Base-by-base conservation (phyloP, 106 monocot species). In the Iris macrosiphon region DNA sequence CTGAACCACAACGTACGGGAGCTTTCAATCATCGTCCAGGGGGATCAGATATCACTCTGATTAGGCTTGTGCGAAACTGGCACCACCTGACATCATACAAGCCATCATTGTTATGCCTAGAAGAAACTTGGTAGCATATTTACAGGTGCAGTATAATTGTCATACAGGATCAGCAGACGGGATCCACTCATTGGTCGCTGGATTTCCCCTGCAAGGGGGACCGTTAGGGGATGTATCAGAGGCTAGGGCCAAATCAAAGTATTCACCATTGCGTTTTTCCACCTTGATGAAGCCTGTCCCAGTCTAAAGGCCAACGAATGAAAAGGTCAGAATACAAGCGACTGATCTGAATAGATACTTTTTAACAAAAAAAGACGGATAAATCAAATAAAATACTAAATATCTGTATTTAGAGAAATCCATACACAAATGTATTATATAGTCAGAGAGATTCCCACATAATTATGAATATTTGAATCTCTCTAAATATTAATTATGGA, bases 131-230 rank as follows among this genome's bases (percentile, higher is more conserved):
- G 34, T 10, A 35, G 4, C 34, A 10, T 35, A 35, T 35, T 1
- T 44, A 2, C 4, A 19, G 18, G 2, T 7, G 17, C 5, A 1
- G 18, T 44, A 49, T 1, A 4, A 6, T 14, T 2, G 0, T n/a
- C 57, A n/a, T 65, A 87, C 85, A 40, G 27, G 64, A 26, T 78
- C 82, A 42, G 82, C 19, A 22, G 88, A 80, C 18, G 88, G 88
- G 21, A 83, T 79, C 89, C 89, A 90, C 43, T 89, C 89, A 37
- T 89, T 89, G 46, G 80, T 84, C 1, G 89, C 89, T 7, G 89
- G 89, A 35, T 89, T 89, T 45, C 84, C 75, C 55, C 29, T 77
- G 66, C 60, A 75, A 16, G 61, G 46, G 3, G 6, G 45, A 48
- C 45, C 31, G 55, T 26, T 33, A 23, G 3, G 28, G 21, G 55